Conservation (phyloP, 129 eudicot genomes). For the Tagetes erecta region DNA sequence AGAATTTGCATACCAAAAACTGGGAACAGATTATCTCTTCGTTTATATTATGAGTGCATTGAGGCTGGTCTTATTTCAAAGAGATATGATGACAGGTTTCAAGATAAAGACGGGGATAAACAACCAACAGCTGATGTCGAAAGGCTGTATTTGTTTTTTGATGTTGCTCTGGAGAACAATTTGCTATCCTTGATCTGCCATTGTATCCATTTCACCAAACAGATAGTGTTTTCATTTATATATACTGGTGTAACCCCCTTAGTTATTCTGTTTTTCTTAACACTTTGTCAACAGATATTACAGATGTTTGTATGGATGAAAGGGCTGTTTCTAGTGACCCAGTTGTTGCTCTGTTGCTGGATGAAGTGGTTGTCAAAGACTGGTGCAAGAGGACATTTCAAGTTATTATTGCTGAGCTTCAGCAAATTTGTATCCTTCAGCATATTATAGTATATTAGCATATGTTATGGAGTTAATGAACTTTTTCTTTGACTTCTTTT, state of each 20-base stretch:
- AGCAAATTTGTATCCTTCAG: slow-evolving; percentile 74
- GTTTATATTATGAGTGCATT: slow-evolving; percentile 84
- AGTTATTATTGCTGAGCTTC: slow-evolving; percentile 49
- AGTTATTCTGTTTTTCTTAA: slow-evolving; percentile 47
- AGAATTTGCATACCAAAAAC: slow-evolving; percentile 56
- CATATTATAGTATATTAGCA: not conserved
- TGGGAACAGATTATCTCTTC: slow-evolving; percentile 60
- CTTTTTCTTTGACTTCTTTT: slow-evolving; percentile 24
- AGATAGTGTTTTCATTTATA: not conserved
- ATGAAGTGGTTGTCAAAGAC: slow-evolving; percentile 95
- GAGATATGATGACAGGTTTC: slow-evolving; percentile 71
- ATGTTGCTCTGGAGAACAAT: slow-evolving; percentile 87
- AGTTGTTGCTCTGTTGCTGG: slow-evolving; percentile 77
- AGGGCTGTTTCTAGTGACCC: slow-evolving; percentile 98
- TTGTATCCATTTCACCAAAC: slow-evolving; percentile 63
- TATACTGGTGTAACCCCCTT: not conserved
- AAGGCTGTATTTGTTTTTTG: slow-evolving; percentile 74
- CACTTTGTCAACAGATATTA: slow-evolving; percentile 63
- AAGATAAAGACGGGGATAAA: slow-evolving; percentile 64
- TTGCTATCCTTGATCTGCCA: slow-evolving; percentile 80
- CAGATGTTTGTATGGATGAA: slow-evolving; percentile 99
- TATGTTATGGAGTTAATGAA: not conserved
- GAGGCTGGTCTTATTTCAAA: slow-evolving; percentile 91
- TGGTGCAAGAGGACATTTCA: slow-evolving; percentile 87
- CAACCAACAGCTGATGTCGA: slow-evolving; percentile 63